phyloP scores from a whole-genome alignment of 352 stramenopile species.

The Phytophthora brassicae region DNA sequence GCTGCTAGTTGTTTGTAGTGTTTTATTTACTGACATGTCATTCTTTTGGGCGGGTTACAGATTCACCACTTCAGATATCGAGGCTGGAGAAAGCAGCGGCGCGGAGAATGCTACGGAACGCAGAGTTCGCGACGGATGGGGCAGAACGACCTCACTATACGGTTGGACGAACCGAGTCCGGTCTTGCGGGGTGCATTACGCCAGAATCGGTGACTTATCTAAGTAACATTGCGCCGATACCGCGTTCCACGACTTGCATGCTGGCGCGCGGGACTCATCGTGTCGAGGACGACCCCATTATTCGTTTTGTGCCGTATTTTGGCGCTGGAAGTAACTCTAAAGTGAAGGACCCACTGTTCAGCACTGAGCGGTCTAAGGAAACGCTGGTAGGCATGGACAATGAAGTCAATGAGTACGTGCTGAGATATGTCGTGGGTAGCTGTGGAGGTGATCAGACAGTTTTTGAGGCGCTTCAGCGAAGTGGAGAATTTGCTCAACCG shows the following conservation, averaged over 20 bases:
- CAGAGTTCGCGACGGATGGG: conserved; percentile 19
- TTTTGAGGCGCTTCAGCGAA: conserved; percentile 52
- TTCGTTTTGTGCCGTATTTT: conserved; percentile 74
- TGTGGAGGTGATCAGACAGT: conserved; percentile 39
- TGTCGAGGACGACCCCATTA: conserved; percentile 80
- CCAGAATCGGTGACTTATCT: conserved; percentile 47
- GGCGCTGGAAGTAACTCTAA: conserved; percentile 30
- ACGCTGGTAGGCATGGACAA: conserved; percentile 58
- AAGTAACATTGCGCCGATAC: conserved; percentile 42
- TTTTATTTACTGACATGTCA: not conserved
- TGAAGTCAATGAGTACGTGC: conserved; percentile 63
- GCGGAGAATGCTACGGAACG: conserved; percentile 42
- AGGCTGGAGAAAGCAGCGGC: conserved; percentile 50
- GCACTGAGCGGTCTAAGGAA: conserved; percentile 39
- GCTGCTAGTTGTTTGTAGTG: not conserved
- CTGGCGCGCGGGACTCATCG: conserved; percentile 46
- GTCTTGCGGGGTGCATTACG: conserved; percentile 32
- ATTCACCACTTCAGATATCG: conserved; percentile 35
- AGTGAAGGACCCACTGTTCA: conserved; percentile 33
- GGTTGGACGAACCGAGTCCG: conserved; percentile 47
- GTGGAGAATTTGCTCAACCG: conserved; percentile 52
- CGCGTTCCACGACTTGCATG: conserved; percentile 72
- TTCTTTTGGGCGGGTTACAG: conserved; percentile 3
- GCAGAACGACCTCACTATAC: conserved; percentile 39
- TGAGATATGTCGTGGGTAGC: conserved; percentile 55